phyloP scores from a whole-genome alignment of 2,329 filamentous ascomycete genomes.

The Endoconidiophora polonica region DNA sequence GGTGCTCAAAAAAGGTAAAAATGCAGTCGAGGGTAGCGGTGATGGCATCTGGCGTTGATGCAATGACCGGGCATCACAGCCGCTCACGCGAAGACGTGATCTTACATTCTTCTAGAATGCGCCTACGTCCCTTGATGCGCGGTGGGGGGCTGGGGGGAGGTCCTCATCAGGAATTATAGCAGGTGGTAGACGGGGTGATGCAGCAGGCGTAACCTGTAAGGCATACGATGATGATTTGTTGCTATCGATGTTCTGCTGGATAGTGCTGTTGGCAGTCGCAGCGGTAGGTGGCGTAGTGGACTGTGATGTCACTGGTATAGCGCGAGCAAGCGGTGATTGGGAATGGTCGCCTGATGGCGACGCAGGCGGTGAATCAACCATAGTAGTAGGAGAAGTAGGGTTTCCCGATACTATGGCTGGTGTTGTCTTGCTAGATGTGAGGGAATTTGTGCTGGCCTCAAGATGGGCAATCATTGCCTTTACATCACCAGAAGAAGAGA shows the following conservation, averaged over 20 bases:
- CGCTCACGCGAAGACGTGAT: conserved; percentile 10
- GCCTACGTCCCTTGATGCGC: conserved; percentile 10
- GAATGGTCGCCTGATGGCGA: background rate
- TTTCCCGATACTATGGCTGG: background rate
- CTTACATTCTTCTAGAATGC: conserved; percentile 14
- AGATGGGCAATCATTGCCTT: conserved; percentile 1
- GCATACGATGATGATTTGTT: background rate
- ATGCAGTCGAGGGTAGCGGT: too few species aligned
- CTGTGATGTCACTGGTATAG: background rate
- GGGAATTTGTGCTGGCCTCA: background rate
- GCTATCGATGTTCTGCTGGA: background rate
- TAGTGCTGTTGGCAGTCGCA: background rate
- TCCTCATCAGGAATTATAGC: background rate
- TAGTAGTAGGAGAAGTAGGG: background rate
- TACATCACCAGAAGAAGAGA: background rate
- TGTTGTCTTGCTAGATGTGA: background rate
- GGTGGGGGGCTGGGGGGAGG: conserved; percentile 5
- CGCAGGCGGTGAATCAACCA: background rate
- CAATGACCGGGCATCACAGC: background rate
- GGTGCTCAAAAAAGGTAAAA: too few species aligned
- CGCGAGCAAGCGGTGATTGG: background rate
- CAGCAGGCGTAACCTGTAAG: background rate
- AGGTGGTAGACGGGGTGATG: background rate
- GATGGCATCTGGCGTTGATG: background rate
- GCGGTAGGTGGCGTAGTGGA: background rate